Evolutionary conservation across 768 basidiomycete species (phyloP), one percentile per base, ranked within the genome.

Genomic region (Suillus discolor): DNA sequence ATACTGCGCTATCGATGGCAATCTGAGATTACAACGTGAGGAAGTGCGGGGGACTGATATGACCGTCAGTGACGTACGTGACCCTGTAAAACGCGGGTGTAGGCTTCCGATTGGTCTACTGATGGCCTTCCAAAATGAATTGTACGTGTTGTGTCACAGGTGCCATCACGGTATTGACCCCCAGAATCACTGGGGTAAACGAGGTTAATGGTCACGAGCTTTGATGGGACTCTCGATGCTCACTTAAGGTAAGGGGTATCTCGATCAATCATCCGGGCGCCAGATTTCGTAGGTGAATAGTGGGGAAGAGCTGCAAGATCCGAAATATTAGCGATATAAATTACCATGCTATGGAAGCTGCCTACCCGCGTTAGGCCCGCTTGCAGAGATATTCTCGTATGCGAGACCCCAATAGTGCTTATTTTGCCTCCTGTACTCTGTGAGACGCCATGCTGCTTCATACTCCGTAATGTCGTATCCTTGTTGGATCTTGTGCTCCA

Each of bases 71-170:
- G 65, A 84, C 92, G 72, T 81, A 94, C 93, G 80, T 99, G 97
- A 9, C 96, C 97, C 79, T 99, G 97, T 65, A 99, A 76, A 51
- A 99, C 97, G 55, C 95, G 84, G 38, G 97, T 99, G 78, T 89
- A 99, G 1, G 97, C 95, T 69, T 96, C 91, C 74, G 87, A 90
- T 74, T 94, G 89, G 68, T 94, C 91, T n/a, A 82, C 66, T n/a
- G 90, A 88, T 8, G 93, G 92, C n/a, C 89, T 85, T 49, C 95
- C 94, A 72, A 96, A 93, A 79, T 94, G 92, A 36, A 94, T 78
- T 1, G 92, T 93, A 59, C 92, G 85, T 16, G 90, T 91, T 31
- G 90, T 92, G 73, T 93, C 90, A 77, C 90, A 92, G 12, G 97
- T 99, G 6, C 95, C 96, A 72, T 98, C 96, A 68, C 84, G 81